Conservation (phyloP, 495 filamentous ascomycete species). For the Tuber umbilicatum region DNA sequence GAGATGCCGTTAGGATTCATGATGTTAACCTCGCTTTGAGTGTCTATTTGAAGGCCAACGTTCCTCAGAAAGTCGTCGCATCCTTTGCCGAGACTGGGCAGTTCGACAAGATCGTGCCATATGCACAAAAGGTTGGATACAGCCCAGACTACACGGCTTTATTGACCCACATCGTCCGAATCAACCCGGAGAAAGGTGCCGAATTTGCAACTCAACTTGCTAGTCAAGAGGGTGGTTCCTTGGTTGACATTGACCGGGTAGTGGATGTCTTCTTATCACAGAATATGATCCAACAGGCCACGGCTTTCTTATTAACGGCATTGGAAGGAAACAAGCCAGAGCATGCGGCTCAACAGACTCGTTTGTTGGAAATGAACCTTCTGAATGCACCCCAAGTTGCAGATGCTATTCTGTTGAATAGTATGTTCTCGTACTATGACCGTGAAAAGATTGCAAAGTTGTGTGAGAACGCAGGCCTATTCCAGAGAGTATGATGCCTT, state of each 20-base stretch:
- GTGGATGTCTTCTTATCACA: slow-evolving; percentile 97
- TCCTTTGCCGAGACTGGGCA: slow-evolving; percentile 92
- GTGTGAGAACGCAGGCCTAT: slow-evolving; percentile 83
- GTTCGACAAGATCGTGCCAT: slow-evolving; percentile 91
- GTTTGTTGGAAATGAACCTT: slow-evolving; percentile 95
- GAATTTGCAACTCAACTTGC: slow-evolving; percentile 88
- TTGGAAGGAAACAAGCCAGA: slow-evolving; percentile 91
- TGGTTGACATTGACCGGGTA: slow-evolving; percentile 89
- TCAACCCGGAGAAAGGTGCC: slow-evolving; percentile 88
- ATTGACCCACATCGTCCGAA: slow-evolving; percentile 82
- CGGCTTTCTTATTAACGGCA: slow-evolving; percentile 90
- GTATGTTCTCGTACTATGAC: slow-evolving; percentile 96
- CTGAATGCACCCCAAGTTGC: slow-evolving; percentile 93
- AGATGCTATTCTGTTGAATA: slow-evolving; percentile 92
- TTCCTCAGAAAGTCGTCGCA: slow-evolving; percentile 85
- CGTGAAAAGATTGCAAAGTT: slow-evolving; percentile 75
- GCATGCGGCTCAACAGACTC: slow-evolving; percentile 86
- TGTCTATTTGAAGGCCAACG: slow-evolving; percentile 82
- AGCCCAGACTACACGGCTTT: slow-evolving; percentile 86
- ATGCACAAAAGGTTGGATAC: slow-evolving; percentile 74
- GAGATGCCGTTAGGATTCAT: slow-evolving; percentile 84
- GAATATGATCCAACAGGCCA: slow-evolving; percentile 95
- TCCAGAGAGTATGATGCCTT: slow-evolving; percentile 53
- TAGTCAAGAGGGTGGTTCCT: slow-evolving; percentile 71
- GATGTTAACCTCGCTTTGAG: slow-evolving; percentile 75